A percentile compares a stretch with the other conserved stretches of the same genome.
phyloP scores from a whole-genome alignment of 202 grass and related monocot species.

The Elaeis oleifera region DNA sequence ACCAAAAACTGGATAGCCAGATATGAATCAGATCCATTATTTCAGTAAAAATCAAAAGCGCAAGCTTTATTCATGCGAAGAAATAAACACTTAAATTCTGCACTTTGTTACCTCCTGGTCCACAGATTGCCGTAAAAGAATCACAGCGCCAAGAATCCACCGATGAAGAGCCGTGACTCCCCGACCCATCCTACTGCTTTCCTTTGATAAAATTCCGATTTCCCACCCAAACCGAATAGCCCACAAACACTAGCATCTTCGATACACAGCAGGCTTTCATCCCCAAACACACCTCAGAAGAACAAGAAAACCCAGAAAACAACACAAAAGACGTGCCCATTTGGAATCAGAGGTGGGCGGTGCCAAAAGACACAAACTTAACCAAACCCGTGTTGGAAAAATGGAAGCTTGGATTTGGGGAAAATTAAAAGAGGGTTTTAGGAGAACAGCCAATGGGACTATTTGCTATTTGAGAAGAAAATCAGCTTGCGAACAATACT shows the following conservation, averaged over 20 bases:
- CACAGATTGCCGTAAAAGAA: constrained; percentile 23
- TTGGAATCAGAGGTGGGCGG: constrained; percentile 16
- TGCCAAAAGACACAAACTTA: constrained; percentile 21
- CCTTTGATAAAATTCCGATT: constrained; percentile 12
- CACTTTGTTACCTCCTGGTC: constrained; percentile 57
- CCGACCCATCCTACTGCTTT: constrained; percentile 30
- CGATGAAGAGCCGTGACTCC: constrained; percentile 32
- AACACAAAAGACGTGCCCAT: constrained; percentile 16
- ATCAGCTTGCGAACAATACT: not conserved
- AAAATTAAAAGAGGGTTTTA: constrained; percentile 4
- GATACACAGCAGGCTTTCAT: constrained; percentile 6
- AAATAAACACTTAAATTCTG: constrained; percentile 12
- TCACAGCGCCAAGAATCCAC: constrained; percentile 20
- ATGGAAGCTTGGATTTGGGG: not conserved
- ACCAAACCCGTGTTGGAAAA: constrained; percentile 14
- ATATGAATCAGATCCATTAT: no score
- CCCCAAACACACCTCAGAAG: not conserved
- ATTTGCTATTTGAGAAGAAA: not conserved
- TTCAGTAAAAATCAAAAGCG: no score
- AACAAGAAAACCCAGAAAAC: not conserved
- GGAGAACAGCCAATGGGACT: not conserved
- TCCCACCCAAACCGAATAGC: constrained; percentile 6
- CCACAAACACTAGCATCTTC: constrained; percentile 10
- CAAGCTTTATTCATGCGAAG: no score
- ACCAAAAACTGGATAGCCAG: no score